Percentiles rank a stretch among this genome's conserved stretches.
These are phyloP conservation scores for Ceratocystis cubensis DNA, from an alignment of 2,329 filamentous ascomycete genomes.

Conservation along the genomic window DNA sequence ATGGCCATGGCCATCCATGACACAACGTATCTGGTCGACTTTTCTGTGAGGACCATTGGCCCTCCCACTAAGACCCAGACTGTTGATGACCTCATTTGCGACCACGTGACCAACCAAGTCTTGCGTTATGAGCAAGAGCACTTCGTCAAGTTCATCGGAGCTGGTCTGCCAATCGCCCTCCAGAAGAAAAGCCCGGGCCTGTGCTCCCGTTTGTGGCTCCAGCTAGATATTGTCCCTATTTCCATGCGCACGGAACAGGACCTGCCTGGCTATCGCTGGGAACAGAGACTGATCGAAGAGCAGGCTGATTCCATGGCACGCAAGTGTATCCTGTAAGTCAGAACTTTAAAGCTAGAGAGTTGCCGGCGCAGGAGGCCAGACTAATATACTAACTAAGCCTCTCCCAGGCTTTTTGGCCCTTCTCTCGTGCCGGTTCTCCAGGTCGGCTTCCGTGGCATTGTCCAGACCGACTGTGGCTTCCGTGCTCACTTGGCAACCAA, in stretches of 20 bases:
- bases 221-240: constrained; percentile 64
- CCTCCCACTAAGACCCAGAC: constrained; percentile 31
- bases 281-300: constrained; percentile 55
- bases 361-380: neutral
- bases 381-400: neutral
- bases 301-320: constrained; percentile 70
- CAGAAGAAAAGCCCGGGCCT: constrained; percentile 50
- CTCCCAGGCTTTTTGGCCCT: constrained; percentile 55
- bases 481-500: constrained; percentile 46
- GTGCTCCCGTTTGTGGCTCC: constrained; percentile 59
- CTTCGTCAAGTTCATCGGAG: constrained; percentile 61
- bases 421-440: constrained; percentile 55
- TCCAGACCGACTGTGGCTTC: constrained; percentile 57
- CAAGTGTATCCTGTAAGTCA: constrained; percentile 58
- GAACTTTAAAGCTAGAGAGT: neutral
- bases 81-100: constrained; percentile 39
- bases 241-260: constrained; percentile 43
- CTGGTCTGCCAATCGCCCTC: constrained; percentile 52
- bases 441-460: constrained; percentile 53
- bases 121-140: constrained; percentile 50
- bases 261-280: constrained; percentile 36
- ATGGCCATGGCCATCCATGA: constrained; percentile 61
- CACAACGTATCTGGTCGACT: constrained; percentile 62
- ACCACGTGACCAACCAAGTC: constrained; percentile 47
- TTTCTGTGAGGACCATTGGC: constrained; percentile 47